Conservation (phyloP, 179 eudicot genomes). For the Kewa caespitosa region DNA sequence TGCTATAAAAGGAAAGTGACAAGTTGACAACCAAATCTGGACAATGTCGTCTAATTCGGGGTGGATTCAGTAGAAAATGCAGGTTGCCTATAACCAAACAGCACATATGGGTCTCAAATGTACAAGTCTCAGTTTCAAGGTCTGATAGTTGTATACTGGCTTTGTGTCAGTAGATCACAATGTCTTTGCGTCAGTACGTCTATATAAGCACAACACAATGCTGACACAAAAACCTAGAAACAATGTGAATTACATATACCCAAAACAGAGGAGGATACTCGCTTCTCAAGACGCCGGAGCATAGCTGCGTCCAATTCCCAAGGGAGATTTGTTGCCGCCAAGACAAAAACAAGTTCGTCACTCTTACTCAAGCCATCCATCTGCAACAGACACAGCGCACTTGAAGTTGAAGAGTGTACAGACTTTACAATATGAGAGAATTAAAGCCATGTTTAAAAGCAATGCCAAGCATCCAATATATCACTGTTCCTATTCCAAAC, state of each 20-base stretch:
- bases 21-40: too few relatives aligned
- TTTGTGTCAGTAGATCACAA: not conserved
- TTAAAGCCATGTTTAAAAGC: too few relatives aligned
- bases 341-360: conserved; percentile 93
- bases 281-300: conserved; percentile 98
- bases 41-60: too few relatives aligned
- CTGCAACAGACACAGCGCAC: conserved; percentile 48
- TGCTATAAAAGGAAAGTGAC: too few relatives aligned
- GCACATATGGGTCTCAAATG: not conserved
- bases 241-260: not conserved
- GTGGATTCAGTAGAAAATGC: too few relatives aligned
- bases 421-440: not conserved
- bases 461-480: too few relatives aligned
- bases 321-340: conserved; percentile 98
- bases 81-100: not conserved
- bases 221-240: not conserved
- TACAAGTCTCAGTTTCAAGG: not conserved
- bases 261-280: conserved; percentile 52
- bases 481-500: conserved; percentile 81
- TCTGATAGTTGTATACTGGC: not conserved
- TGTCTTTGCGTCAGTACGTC: too few relatives aligned
- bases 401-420: not conserved
- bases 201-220: too few relatives aligned
- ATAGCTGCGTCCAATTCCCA: conserved; percentile 99
- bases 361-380: conserved; percentile 97